phyloP scores from a whole-genome alignment of 306 rosid genomes.

The Vigna angularis region DNA sequence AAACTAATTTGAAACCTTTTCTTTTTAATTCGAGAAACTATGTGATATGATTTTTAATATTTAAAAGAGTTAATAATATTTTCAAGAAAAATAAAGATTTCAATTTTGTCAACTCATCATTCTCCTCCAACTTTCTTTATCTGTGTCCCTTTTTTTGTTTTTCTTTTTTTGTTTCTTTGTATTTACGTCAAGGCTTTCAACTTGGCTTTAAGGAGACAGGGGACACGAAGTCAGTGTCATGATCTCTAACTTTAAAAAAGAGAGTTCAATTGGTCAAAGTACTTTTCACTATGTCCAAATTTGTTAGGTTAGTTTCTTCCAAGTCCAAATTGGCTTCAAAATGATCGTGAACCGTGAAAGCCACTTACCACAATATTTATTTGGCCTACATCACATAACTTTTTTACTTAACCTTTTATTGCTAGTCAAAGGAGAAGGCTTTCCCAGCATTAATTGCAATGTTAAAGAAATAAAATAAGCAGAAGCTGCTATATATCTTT shows the following conservation, averaged over 20 bases:
- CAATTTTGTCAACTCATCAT: not conserved
- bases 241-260: not conserved
- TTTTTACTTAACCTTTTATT: not conserved
- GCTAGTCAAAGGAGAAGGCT: not conserved
- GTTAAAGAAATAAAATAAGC: not conserved
- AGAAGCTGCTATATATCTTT: not conserved
- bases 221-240: constrained; percentile 9
- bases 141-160: not conserved
- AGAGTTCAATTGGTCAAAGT: not conserved
- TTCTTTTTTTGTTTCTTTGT: no score
- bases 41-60: no score
- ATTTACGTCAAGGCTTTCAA: constrained; percentile 15
- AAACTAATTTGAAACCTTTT: no score
- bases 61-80: no score
- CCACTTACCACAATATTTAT: constrained; percentile 29
- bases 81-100: not conserved
- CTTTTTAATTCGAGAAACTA: no score
- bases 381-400: constrained; percentile 26
- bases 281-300: constrained; percentile 27
- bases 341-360: constrained; percentile 12
- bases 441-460: not conserved
- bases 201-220: constrained; percentile 41
- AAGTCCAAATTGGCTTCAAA: constrained; percentile 25
- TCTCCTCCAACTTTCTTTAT: not conserved
- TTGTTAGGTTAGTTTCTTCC: constrained; percentile 30